Conservation (phyloP, 345 rosid species). For the Toxicodendron radicans region DNA sequence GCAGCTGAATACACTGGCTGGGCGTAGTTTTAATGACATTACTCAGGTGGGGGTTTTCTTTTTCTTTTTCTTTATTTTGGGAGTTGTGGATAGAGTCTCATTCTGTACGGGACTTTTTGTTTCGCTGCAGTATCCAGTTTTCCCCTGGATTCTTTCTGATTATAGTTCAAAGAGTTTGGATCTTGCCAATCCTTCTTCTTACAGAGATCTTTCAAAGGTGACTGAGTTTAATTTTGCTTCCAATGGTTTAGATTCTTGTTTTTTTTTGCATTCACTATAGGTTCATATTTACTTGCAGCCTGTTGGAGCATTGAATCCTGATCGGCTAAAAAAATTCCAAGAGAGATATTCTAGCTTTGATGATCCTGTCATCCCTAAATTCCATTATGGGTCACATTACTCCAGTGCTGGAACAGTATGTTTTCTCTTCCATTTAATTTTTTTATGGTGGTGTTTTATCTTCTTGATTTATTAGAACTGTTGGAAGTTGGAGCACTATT, state of each 20-base stretch:
- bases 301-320: constrained; percentile 88
- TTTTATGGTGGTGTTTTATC: constrained; percentile 14
- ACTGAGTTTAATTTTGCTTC: constrained; percentile 31
- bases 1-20: constrained; percentile 96
- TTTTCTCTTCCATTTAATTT: constrained; percentile 28
- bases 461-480: background rate
- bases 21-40: constrained; percentile 97
- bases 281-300: constrained; percentile 62
- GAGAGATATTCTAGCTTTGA: constrained; percentile 97
- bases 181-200: constrained; percentile 82
- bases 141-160: constrained; percentile 96
- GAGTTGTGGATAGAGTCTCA: constrained; percentile 1
- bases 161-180: constrained; percentile 73
- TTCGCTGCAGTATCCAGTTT: constrained; percentile 92
- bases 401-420: constrained; percentile 96
- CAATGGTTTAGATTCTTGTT: constrained; percentile 11
- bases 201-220: constrained; percentile 97
- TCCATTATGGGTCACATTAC: constrained; percentile 98
- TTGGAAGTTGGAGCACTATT: constrained; percentile 8
- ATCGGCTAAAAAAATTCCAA: constrained; percentile 78
- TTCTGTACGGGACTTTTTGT: constrained; percentile 11
- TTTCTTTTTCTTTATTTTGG: background rate
- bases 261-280: constrained; percentile 26
- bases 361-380: constrained; percentile 96
- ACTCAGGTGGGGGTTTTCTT: constrained; percentile 66